phyloP scores from a whole-genome alignment of 805 yeast genomes.

The Kazachstania kunashirensis region DNA sequence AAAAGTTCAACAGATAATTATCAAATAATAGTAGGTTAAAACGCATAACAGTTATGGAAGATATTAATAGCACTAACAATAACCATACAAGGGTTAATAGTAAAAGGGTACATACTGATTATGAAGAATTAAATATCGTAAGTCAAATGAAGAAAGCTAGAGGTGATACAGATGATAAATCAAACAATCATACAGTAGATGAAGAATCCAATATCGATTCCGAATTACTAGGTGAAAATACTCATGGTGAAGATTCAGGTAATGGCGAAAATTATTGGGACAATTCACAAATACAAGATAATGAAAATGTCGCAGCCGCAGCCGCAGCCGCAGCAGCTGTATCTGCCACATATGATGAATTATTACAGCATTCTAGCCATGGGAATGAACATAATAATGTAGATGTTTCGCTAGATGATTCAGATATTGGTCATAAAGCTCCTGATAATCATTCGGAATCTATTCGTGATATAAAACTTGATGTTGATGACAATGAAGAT shows the following conservation, averaged over 20 bases:
- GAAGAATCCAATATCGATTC: constrained; percentile 26
- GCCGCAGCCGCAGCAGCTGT: constrained; percentile 23
- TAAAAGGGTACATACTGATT: constrained; percentile 1
- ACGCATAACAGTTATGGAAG: no score
- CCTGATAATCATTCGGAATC: neutral
- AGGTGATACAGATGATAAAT: neutral
- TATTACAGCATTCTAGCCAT: constrained; percentile 15
- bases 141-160: constrained; percentile 5
- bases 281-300: neutral
- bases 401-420: neutral
- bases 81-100: no score
- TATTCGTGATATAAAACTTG: neutral
- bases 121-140: neutral
- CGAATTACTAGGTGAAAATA: constrained; percentile 16
- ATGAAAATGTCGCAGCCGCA: constrained; percentile 1
- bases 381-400: constrained; percentile 8
- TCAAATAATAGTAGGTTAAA: no score
- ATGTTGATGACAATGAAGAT: neutral
- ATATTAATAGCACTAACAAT: neutral
- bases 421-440: neutral
- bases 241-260: neutral
- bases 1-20: no score
- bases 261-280: constrained; percentile 7
- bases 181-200: constrained; percentile 2
- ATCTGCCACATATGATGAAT: constrained; percentile 20